Conservation (phyloP, 139 green algal genomes). For the Picochlorum costavermella region DNA sequence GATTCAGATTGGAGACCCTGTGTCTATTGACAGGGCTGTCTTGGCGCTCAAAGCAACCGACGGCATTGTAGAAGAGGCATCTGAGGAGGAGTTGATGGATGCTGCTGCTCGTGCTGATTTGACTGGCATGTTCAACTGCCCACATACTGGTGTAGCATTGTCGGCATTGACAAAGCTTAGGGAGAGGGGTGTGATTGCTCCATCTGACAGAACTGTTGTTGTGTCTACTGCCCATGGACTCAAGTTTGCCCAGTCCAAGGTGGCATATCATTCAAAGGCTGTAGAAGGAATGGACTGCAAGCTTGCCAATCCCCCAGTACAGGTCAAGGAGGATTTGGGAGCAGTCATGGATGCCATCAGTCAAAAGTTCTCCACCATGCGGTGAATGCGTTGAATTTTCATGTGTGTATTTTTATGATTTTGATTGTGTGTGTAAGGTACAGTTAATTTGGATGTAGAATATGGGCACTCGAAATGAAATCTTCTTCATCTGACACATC, state of each 20-base stretch:
- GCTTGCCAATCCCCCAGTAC: conserved; percentile 89
- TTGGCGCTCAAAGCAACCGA: conserved; percentile 81
- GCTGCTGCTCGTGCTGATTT: conserved; percentile 88
- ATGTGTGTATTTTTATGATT: neutral
- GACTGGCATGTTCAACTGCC: conserved; percentile 79
- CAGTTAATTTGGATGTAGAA: too few species aligned
- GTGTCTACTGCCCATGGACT: conserved; percentile 95
- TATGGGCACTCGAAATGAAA: too few species aligned
- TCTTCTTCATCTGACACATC: too few species aligned
- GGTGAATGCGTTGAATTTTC: conserved; percentile 1
- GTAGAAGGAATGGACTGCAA: conserved; percentile 59
- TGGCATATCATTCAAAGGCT: conserved; percentile 86
- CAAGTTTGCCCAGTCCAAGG: conserved; percentile 97
- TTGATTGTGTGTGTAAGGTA: too few species aligned
- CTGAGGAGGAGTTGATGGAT: conserved; percentile 99
- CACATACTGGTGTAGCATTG: conserved; percentile 77
- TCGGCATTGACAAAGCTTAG: conserved; percentile 92
- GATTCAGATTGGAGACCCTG: conserved; percentile 98
- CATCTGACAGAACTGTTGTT: conserved; percentile 87
- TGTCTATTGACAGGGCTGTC: conserved; percentile 96
- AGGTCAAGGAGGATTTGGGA: conserved; percentile 86
- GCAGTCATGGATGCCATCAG: conserved; percentile 89
- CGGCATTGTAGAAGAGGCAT: conserved; percentile 97
- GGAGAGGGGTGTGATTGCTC: conserved; percentile 72
- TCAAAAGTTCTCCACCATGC: conserved; percentile 31